These are phyloP conservation scores for Mucor indicus DNA, from an alignment of 371 early-diverging fungal species.

Conservation along the genomic window DNA sequence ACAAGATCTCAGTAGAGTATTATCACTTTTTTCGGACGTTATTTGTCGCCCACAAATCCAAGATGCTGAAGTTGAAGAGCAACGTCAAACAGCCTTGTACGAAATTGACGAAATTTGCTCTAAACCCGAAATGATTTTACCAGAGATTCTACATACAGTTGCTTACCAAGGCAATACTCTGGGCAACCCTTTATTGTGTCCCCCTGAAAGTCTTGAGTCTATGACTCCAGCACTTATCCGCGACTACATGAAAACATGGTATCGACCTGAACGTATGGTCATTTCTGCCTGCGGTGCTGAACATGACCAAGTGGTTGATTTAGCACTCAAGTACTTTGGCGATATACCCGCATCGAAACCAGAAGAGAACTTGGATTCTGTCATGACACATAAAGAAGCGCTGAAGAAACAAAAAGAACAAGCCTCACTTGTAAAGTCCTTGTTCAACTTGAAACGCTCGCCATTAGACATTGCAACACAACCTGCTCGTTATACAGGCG, in stretches of 20 bases:
- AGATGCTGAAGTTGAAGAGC: conserved; percentile 79
- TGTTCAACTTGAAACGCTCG: conserved; percentile 13
- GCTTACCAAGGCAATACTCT: conserved; percentile 83
- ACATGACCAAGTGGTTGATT: conserved; percentile 79
- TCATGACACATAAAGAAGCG: conserved; percentile 32
- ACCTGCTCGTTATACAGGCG: conserved; percentile 81
- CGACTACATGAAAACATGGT: conserved; percentile 76
- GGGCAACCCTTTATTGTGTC: conserved; percentile 83
- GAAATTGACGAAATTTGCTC: conserved; percentile 85
- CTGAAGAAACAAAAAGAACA: conserved; percentile 25
- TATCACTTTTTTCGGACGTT: conserved; percentile 79
- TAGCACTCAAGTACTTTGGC: conserved; percentile 68
- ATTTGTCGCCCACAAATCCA: conserved; percentile 71
- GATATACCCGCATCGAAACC: conserved; percentile 36
- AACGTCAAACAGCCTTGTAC: conserved; percentile 74
- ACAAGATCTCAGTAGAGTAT: conserved; percentile 71
- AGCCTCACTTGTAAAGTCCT: conserved; percentile 24
- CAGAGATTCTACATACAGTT: conserved; percentile 83
- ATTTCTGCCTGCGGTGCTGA: conserved; percentile 87
- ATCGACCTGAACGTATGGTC: conserved; percentile 87
- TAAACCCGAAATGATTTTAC: conserved; percentile 82
- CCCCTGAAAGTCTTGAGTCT: conserved; percentile 57
- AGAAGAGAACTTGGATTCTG: conserved; percentile 25
- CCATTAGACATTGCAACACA: conserved; percentile 39
- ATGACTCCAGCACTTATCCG: conserved; percentile 71